These are phyloP conservation scores for Dendrobium huoshanense DNA, from an alignment of 106 monocot species.

Conservation along the genomic window DNA sequence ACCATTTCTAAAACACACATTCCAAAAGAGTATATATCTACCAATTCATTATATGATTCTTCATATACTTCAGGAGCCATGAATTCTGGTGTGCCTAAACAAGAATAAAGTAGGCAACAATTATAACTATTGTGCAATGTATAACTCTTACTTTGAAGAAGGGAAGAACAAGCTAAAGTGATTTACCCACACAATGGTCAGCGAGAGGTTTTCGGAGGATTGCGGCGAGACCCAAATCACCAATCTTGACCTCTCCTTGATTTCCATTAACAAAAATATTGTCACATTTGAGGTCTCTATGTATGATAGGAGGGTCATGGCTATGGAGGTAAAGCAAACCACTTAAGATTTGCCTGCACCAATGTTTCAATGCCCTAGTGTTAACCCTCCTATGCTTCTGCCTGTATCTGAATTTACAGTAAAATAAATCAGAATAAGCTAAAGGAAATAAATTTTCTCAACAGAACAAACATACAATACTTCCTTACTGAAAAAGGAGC, in stretches of 20 bases:
- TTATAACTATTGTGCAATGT: background rate
- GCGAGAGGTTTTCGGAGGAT: constrained; percentile 24
- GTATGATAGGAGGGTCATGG: constrained; percentile 38
- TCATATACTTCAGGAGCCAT: constrained; percentile 28
- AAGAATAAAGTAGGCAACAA: background rate
- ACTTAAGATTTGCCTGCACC: constrained; percentile 33
- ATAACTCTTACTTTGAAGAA: too few relatives aligned
- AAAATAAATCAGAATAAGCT: background rate
- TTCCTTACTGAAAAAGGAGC: background rate
- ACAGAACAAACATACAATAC: background rate
- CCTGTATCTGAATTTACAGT: constrained; percentile 23
- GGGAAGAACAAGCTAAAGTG: background rate
- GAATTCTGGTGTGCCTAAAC: constrained; percentile 21
- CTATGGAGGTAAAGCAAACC: constrained; percentile 36
- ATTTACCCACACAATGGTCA: constrained; percentile 14
- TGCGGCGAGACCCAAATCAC: constrained; percentile 37
- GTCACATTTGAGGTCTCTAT: constrained; percentile 43
- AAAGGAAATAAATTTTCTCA: background rate
- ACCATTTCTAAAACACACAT: constrained; percentile 30
- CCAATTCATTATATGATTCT: constrained; percentile 26
- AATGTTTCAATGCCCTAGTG: constrained; percentile 31
- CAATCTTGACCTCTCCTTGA: constrained; percentile 44
- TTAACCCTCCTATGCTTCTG: constrained; percentile 29
- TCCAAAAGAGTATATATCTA: constrained; percentile 28
- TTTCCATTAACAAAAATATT: constrained; percentile 47